These are phyloP conservation scores for Fusarium setosum DNA, from an alignment of 2,329 filamentous ascomycete species.

Conservation along the genomic window DNA sequence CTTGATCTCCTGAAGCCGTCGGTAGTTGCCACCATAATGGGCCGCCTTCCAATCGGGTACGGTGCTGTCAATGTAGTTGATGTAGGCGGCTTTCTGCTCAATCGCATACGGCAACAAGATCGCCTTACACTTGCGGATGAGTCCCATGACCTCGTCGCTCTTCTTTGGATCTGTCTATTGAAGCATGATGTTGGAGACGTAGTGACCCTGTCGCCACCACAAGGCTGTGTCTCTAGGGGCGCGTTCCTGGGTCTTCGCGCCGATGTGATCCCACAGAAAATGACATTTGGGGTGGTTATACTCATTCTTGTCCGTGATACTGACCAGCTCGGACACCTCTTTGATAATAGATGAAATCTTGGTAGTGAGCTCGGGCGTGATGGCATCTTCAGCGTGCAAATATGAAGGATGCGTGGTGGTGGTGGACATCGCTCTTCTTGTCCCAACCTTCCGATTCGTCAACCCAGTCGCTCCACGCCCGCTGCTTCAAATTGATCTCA, in stretches of 20 bases:
- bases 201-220: slow-evolving; percentile 1
- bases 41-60: neutral
- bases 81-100: neutral
- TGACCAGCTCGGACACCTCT: neutral
- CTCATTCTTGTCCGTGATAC: neutral
- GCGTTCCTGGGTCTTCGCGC: neutral
- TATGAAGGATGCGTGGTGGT: slow-evolving; percentile 12
- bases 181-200: neutral
- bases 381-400: slow-evolving; percentile 7
- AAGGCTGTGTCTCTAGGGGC: neutral
- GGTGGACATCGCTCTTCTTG: neutral
- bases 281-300: slow-evolving; percentile 1
- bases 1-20: neutral
- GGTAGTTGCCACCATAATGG: neutral
- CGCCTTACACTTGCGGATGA: neutral
- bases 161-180: neutral
- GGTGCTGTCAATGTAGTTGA: neutral
- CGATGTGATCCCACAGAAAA: slow-evolving; percentile 13
- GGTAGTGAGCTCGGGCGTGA: neutral
- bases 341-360: neutral
- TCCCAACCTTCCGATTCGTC: neutral
- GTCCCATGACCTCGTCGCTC: neutral
- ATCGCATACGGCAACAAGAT: neutral
- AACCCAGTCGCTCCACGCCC: neutral
- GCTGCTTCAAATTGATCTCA: neutral